Evolutionary conservation across 1,284 basidiomycete species (phyloP), one percentile per base, ranked within the genome.

Genomic region (Kalmanozyma brasiliensis): DNA sequence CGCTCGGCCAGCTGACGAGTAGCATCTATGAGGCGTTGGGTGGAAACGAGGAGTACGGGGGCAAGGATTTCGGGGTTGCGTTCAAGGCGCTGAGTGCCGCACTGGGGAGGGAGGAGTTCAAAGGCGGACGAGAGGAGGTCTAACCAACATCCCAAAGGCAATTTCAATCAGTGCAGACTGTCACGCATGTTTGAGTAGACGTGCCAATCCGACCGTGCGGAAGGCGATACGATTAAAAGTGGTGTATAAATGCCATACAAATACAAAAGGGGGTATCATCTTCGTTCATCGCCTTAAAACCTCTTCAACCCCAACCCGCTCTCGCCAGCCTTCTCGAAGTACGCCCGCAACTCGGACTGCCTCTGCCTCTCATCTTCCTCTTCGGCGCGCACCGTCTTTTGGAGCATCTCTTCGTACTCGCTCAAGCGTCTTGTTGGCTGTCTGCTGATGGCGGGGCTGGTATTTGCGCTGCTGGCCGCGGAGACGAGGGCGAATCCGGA

Each of bases 61-160:
- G 69, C 32, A 77, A 74, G 45, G 76, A 78, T 45, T 78, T 78
- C 43, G 62, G 35, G 11, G 74, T 78, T 16, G 74, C 69, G 19
- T 78, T 76, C 61, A 76, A 75, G 52, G 76, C 73, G 2, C 37
- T 78, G 16, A 37, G 63, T 23, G 70, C 73, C 19, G 69, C 73
- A 0, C 26, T 74, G 6, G 73, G 73, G 2, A 51, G 69, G 35
- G 59, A 72, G 17, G 69, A 72, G 48, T 72, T 72, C 52, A 52
- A 52, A 20, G 52, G 58, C 7, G 55, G 51, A 8, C 42, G 58
- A 9, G 58, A 71, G 40, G 29, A 70, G 40, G 55, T 59, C 11
- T 68, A 38, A 32, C 13, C 13, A 9, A 17, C 3, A 22, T 20
- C 38, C 16, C 34, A 30, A 35, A 45, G 11, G 26, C 26, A 29